Conservation (phyloP, 371 early-diverging fungal genomes). For the Apophysomyces ossiformis region DNA sequence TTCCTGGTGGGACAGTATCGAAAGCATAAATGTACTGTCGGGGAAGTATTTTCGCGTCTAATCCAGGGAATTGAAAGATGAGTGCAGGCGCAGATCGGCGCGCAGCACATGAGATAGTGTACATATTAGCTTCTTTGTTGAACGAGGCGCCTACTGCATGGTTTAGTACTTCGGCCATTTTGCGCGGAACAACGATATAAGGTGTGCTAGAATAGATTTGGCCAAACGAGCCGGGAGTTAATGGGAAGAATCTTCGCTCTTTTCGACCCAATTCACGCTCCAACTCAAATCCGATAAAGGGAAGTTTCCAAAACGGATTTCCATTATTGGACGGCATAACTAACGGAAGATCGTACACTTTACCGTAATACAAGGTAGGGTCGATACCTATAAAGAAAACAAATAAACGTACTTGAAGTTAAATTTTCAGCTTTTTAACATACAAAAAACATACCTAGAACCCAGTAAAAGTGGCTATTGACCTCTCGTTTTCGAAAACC, state of each 20-base stretch:
- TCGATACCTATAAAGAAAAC: conserved; percentile 19
- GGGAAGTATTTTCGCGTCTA: conserved; percentile 32
- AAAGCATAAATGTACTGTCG: conserved; percentile 29
- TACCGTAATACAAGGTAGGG: conserved; percentile 25
- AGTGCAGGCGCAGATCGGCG: conserved; percentile 19
- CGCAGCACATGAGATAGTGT: conserved; percentile 28
- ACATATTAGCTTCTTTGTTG: conserved; percentile 16
- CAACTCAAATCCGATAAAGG: conserved; percentile 22
- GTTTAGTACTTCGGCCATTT: conserved; percentile 27
- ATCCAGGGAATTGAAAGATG: conserved; percentile 25
- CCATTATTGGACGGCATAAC: conserved; percentile 4
- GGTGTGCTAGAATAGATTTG: conserved; percentile 33
- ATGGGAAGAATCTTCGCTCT: neutral
- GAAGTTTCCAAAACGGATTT: conserved; percentile 43
- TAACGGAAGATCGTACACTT: conserved; percentile 25
- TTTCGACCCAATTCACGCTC: neutral
- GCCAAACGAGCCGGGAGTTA: conserved; percentile 17
- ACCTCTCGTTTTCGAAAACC: conserved; percentile 27
- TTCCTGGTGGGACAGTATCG: conserved; percentile 12
- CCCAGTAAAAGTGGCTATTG: conserved; percentile 19
- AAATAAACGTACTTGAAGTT: neutral
- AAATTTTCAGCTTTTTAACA: neutral
- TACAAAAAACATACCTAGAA: neutral
- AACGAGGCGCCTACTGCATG: conserved; percentile 23
- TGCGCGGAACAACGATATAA: conserved; percentile 24